Percentiles rank a stretch among this genome's conserved stretches.
These are phyloP conservation scores for Taphrina flavorubra DNA, from an alignment of 1,139 yeast genomes.

Conservation along the genomic window DNA sequence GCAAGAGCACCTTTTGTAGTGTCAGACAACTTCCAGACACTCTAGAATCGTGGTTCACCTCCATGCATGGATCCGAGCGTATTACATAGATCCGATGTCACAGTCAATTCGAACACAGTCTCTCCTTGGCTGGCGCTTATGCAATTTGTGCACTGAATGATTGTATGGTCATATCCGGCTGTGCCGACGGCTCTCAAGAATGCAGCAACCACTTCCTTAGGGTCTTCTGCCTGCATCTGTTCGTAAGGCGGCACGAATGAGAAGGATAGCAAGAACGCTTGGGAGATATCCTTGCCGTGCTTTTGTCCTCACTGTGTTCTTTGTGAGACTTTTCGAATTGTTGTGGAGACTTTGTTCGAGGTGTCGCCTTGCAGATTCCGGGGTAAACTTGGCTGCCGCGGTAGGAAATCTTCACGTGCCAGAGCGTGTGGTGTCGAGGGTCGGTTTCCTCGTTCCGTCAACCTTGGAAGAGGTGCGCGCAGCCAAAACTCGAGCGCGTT, in stretches of 20 bases:
- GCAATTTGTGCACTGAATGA: conserved; percentile 6
- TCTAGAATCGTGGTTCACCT: background rate
- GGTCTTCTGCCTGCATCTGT: background rate
- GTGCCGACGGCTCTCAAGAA: conserved; percentile 10
- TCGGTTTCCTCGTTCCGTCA: too few relatives aligned
- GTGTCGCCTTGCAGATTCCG: background rate
- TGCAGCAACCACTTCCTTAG: conserved; percentile 9
- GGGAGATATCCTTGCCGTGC: too few relatives aligned
- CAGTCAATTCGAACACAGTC: conserved; percentile 29
- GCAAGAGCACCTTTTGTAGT: conserved; percentile 28
- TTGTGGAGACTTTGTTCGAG: background rate
- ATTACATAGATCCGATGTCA: conserved; percentile 30
- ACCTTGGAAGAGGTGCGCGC: background rate
- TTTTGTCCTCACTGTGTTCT: too few relatives aligned
- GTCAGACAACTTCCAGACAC: background rate
- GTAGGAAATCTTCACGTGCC: background rate
- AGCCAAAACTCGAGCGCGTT: background rate
- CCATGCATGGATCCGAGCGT: conserved; percentile 40
- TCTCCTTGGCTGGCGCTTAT: conserved; percentile 20
- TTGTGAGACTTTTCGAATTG: background rate
- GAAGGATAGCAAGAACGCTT: too few relatives aligned
- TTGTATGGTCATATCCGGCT: conserved; percentile 8
- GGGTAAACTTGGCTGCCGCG: conserved; percentile 2
- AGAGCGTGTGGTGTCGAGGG: too few relatives aligned
- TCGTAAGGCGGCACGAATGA: background rate